A percentile compares a stretch with the other conserved stretches of the same genome.
Conservation (phyloP, 352 stramenopile species). For the Pythium angustatum region DNA sequence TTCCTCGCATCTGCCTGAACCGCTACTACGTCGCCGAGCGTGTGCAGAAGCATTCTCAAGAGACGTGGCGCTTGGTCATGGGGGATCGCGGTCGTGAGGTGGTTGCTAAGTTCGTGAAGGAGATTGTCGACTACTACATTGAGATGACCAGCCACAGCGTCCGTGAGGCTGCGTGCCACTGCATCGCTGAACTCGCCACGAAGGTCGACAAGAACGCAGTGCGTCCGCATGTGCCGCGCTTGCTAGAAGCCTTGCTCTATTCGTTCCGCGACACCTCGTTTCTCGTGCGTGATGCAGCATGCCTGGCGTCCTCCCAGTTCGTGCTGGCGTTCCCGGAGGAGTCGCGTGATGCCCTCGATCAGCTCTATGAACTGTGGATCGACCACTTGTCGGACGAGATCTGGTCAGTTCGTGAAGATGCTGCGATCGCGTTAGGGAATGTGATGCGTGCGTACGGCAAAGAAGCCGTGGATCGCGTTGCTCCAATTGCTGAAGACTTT, state of each 20-base stretch:
- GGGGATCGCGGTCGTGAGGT: constrained; percentile 71
- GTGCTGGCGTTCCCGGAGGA: constrained; percentile 86
- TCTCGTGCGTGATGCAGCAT: constrained; percentile 95
- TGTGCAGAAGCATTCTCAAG: constrained; percentile 95
- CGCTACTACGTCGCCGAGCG: constrained; percentile 96
- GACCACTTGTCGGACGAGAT: constrained; percentile 97
- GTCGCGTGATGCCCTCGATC: constrained; percentile 83
- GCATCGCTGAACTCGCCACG: constrained; percentile 93
- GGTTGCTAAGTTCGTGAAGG: constrained; percentile 84
- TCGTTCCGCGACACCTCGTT: constrained; percentile 97
- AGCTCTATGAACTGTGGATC: constrained; percentile 90
- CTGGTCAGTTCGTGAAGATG: constrained; percentile 96
- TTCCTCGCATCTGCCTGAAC: constrained; percentile 97
- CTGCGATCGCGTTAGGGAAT: constrained; percentile 93
- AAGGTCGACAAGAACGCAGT: constrained; percentile 83
- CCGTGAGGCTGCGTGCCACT: constrained; percentile 94
- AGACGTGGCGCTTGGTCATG: constrained; percentile 94
- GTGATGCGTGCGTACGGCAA: constrained; percentile 91
- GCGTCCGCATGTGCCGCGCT: constrained; percentile 57
- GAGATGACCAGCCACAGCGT: constrained; percentile 96
- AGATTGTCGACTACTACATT: constrained; percentile 95
- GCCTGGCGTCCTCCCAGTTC: constrained; percentile 85
- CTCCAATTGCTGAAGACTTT: constrained; percentile 61
- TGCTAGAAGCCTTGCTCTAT: constrained; percentile 90
- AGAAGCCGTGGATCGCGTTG: constrained; percentile 78